Base-by-base conservation (phyloP, 768 basidiomycete species). In the Termitomyces sp. region DNA sequence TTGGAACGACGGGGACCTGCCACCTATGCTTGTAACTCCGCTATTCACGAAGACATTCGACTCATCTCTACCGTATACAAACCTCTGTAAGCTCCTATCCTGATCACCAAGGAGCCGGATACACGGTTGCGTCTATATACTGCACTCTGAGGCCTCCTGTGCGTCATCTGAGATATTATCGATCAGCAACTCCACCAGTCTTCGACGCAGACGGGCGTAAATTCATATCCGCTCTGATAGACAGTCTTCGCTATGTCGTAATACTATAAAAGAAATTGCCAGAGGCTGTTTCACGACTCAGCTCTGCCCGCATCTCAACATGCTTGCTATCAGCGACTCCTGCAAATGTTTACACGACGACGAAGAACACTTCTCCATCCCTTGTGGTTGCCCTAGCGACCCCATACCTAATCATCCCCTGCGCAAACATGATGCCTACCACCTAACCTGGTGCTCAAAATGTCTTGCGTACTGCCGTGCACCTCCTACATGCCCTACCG, bases 341-440 rank as follows among this genome's bases (percentile, higher is more conserved):
- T 65, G 63, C 56, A 53, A 57, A 23, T 70, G 68, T 57, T 35
- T 55, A 12, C 60, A 67, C 38, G 32, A 41, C 11, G 54, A 62
- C 9, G 47, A 54, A 7, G 59, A 44, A 18, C 72, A 73, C 53
- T 70, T 61, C 52, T 61, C 67, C 42, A 58, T 67, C n/a, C 68
- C 71, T 42, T 72, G 72, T 56, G 70, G 70, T 7, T 73, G 72
- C 50, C 63, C 63, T 29, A 72, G 70, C 55, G 61, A 65, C 50
- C 61, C 57, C 25, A 50, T 54, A 11, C 59, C 63, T n/a, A 52
- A 59, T 33, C 67, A 72, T 49, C 68, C 68, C 32, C 64, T 71
- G 66, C 53, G 65, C 50, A 35, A 31, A 36, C 63, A 68, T 49
- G 70, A 72, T 57, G 70, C 69, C 32, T 70, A 66, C 52, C 71